These are phyloP conservation scores for Salix udensis DNA, from an alignment of 345 rosid species.

Conservation along the genomic window DNA sequence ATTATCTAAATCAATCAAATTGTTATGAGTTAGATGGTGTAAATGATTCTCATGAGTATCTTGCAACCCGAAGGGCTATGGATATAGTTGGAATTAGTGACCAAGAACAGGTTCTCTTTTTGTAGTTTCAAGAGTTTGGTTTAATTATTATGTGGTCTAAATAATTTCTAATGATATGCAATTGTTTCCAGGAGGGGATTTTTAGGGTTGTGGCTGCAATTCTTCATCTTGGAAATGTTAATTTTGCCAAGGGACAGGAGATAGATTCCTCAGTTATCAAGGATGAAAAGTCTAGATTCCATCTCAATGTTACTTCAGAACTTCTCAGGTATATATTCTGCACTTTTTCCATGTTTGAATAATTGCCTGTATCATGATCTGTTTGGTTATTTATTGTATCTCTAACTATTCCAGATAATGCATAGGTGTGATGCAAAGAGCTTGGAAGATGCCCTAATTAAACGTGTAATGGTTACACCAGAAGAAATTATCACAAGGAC, in stretches of 20 bases:
- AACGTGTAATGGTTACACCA: slow-evolving; percentile 97
- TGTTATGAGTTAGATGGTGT: slow-evolving; percentile 77
- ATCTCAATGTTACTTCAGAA: slow-evolving; percentile 68
- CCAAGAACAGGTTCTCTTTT: slow-evolving; percentile 74
- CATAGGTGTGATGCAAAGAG: slow-evolving; percentile 71
- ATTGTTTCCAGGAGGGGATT: slow-evolving; percentile 70
- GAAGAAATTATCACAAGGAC: slow-evolving; percentile 95
- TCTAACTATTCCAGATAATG: neutral
- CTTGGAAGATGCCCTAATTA: slow-evolving; percentile 85
- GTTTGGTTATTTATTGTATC: neutral
- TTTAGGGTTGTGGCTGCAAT: slow-evolving; percentile 92
- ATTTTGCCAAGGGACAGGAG: slow-evolving; percentile 84
- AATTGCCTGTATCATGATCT: neutral
- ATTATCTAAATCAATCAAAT: slow-evolving; percentile 79
- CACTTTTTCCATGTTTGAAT: neutral
- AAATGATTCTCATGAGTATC: slow-evolving; percentile 76
- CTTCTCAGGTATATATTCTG: slow-evolving; percentile 56
- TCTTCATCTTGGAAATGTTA: slow-evolving; percentile 84
- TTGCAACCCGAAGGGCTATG: slow-evolving; percentile 93
- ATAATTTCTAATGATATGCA: slow-evolving; percentile 13
- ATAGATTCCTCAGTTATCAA: slow-evolving; percentile 84
- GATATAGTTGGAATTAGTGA: slow-evolving; percentile 89
- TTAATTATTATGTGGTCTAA: neutral
- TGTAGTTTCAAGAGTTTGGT: slow-evolving; percentile 13
- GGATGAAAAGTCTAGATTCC: slow-evolving; percentile 82